Percentiles rank a stretch among this genome's conserved stretches.
Evolutionary conservation across 305 asterid species (phyloP).

Genomic region (Fraxinus greggii): DNA sequence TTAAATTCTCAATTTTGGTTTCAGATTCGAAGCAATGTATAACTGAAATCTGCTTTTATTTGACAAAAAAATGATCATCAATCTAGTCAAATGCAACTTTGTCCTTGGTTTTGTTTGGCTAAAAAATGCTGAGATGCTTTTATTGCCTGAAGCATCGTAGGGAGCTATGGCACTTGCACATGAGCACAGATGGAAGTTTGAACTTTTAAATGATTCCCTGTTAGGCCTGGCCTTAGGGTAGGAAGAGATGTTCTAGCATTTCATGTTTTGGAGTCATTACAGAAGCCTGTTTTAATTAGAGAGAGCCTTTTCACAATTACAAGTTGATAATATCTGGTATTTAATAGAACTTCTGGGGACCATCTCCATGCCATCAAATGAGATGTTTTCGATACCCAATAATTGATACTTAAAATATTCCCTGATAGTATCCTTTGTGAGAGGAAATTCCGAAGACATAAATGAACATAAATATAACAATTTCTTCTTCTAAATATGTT

Average conservation of each 20-base stretch:
- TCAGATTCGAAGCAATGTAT: background rate
- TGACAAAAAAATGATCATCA: background rate
- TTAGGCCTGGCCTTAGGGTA: background rate
- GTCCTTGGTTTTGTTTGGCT: background rate
- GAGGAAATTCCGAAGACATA: background rate
- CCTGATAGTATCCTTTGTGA: background rate
- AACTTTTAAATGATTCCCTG: background rate
- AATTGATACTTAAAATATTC: background rate
- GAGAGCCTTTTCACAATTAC: background rate
- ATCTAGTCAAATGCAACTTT: background rate
- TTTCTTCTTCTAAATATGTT: background rate
- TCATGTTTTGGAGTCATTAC: background rate
- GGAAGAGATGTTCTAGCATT: background rate
- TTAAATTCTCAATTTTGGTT: too few species aligned
- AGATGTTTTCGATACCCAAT: background rate
- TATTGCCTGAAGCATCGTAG: background rate
- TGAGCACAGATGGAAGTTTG: background rate
- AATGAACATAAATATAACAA: background rate
- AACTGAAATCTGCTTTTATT: background rate
- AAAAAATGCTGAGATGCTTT: background rate
- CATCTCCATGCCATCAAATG: background rate
- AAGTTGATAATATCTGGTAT: background rate
- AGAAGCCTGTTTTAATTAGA: background rate
- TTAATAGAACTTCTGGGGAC: background rate
- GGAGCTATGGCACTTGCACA: background rate